These are phyloP conservation scores for Aegilops sharonensis DNA, from an alignment of 176 grass and related monocot species.

Conservation along the genomic window DNA sequence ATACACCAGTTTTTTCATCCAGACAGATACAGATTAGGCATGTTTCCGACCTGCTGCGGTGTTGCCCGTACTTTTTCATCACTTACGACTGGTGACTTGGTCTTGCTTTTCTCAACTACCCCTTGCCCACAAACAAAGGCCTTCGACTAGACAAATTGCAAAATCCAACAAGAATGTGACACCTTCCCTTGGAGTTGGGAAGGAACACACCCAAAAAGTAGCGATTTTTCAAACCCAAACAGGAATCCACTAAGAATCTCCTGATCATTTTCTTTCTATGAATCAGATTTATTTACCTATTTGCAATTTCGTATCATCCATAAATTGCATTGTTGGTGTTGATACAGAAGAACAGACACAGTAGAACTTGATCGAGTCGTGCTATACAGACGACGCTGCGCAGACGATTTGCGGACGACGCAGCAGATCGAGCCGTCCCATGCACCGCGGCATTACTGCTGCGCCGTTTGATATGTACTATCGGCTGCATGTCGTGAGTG, in stretches of 20 bases:
- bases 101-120: conserved; percentile 41
- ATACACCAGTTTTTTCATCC: not conserved
- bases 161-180: conserved; percentile 22
- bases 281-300: conserved; percentile 18
- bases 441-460: too few species aligned
- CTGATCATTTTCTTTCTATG: not conserved
- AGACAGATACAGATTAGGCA: conserved; percentile 29
- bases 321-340: conserved; percentile 4
- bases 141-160: not conserved
- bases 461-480: too few species aligned
- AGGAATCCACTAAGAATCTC: not conserved
- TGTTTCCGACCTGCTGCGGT: conserved; percentile 27
- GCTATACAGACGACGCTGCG: too few species aligned
- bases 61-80: not conserved
- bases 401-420: too few species aligned
- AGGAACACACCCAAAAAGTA: not conserved
- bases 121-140: conserved; percentile 23
- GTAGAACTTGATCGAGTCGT: not conserved
- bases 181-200: not conserved
- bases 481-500: too few species aligned
- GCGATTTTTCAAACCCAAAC: not conserved
- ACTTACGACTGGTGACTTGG: conserved; percentile 17
- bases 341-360: not conserved
- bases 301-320: not conserved
- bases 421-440: too few species aligned